Conservation (phyloP, 768 basidiomycete genomes). For the Trametes maxima region DNA sequence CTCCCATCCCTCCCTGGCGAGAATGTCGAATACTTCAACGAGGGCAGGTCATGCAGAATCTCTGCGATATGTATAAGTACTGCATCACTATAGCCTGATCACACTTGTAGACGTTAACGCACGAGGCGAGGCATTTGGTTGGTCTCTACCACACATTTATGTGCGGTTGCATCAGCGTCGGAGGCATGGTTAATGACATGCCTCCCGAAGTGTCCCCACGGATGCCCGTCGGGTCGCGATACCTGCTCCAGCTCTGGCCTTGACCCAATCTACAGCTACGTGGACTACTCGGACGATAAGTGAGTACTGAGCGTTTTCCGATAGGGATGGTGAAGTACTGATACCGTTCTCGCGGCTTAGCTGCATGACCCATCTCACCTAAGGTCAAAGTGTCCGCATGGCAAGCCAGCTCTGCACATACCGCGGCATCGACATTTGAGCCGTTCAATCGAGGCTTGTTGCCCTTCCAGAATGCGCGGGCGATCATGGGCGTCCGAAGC, state of each 20-base stretch:
- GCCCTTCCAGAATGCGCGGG: no score
- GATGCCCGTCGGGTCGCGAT: conserved; percentile 38
- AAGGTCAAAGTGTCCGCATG: conserved; percentile 43
- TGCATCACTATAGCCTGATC: not conserved
- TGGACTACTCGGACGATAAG: conserved; percentile 54
- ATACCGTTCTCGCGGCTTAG: conserved; percentile 5
- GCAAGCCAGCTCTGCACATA: conserved; percentile 46
- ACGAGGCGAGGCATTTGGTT: conserved; percentile 63
- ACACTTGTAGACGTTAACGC: conserved; percentile 46
- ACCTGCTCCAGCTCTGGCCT: conserved; percentile 31
- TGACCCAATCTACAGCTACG: conserved; percentile 54
- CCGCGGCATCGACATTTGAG: conserved; percentile 36
- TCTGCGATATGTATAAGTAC: not conserved
- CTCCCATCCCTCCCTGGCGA: conserved; percentile 45
- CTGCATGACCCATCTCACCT: conserved; percentile 53
- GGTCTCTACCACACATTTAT: conserved; percentile 64
- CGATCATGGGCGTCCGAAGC: no score
- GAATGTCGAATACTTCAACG: conserved; percentile 41
- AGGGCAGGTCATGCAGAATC: conserved; percentile 24
- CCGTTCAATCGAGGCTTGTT: not conserved
- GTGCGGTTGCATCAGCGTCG: conserved; percentile 44
- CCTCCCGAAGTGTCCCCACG: conserved; percentile 46
- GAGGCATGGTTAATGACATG: conserved; percentile 49
- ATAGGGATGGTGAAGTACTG: no score
- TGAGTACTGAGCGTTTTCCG: not conserved